Evolutionary conservation across 768 basidiomycete species (phyloP), one percentile per base, ranked within the genome.

Genomic region (Pseudohyphozyma bogoriensis): DNA sequence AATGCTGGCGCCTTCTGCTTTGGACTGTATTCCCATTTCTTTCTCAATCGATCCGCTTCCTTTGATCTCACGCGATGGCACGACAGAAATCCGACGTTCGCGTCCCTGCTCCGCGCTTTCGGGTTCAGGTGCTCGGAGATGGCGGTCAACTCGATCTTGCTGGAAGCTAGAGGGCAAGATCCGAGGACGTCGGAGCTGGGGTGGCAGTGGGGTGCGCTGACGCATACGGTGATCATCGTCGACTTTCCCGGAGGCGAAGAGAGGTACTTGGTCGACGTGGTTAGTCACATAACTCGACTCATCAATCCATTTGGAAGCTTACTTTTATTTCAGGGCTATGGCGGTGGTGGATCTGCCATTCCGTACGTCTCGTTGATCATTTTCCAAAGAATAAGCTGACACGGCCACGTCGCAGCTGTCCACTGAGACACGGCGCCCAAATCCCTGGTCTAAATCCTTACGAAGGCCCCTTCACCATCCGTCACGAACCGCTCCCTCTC

Each of bases 1-100:
- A 18, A 22, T 8, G 59, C 56, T 35, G 65, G 60, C 22, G 65
- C 60, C 4, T 62, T 57, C 55, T 62, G 61, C 47, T 62, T 65
- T 18, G 49, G 59, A 4, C 13, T 60, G 28, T 9, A 60, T n/a
- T n/a, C 3, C 49, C 35, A 37, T 37, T 10, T 10, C 36, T 52
- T 44, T 29, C 36, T 7, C 57, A 7, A 28, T 32, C 47, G 10
- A 11, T 52, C 10, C 22, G 15, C 33, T 42, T 1, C 1, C 1
- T 1, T 11, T 29, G 1, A 8, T 10, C 1, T 29, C 35, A 20
- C 18, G 24, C 16, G 10, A 36, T 15, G 18, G 3, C 12, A 31
- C 39, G 56, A 52, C 35, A 49, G 56, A 53, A 65, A 65, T 39
- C 31, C 60, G 3, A 45, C 40, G 26, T 58, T 62, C 28, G 44